Percentiles rank a stretch among this genome's conserved stretches.
phyloP scores from a whole-genome alignment of 2,329 filamentous ascomycete species.

The Tolypocladium nubicola region DNA sequence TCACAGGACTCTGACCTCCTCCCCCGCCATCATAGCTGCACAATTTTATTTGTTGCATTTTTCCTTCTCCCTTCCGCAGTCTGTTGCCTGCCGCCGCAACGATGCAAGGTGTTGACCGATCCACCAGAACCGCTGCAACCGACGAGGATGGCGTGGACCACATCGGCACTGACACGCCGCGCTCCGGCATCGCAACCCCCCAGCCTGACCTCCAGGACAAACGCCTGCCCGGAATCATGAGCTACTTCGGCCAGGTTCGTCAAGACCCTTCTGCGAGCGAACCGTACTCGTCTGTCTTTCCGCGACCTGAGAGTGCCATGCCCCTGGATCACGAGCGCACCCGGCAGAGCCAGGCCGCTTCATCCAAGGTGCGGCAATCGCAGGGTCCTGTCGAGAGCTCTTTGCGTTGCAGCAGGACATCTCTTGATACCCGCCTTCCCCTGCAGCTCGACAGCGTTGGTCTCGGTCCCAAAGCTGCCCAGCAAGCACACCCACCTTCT shows the following conservation, averaged over 20 bases:
- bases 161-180: constrained; percentile 76
- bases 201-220: constrained; percentile 91
- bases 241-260: constrained; percentile 99
- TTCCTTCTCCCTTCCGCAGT: background rate
- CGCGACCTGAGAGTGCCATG: constrained; percentile 23
- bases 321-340: constrained; percentile 12
- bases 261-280: constrained; percentile 55
- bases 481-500: constrained; percentile 12
- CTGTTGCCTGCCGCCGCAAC: constrained; percentile 15
- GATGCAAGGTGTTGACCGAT: constrained; percentile 42
- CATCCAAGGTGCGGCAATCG: constrained; percentile 19
- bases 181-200: constrained; percentile 85
- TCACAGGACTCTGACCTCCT: constrained; percentile 12
- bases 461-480: constrained; percentile 11
- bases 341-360: constrained; percentile 14
- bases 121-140: constrained; percentile 41
- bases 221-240: constrained; percentile 89
- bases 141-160: constrained; percentile 68
- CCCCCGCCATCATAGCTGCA: background rate
- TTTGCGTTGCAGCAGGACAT: constrained; percentile 12
- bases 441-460: constrained; percentile 7
- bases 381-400: constrained; percentile 14
- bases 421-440: constrained; percentile 4
- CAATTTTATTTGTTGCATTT: constrained; percentile 8
- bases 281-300: constrained; percentile 23